Conservation (phyloP, 306 rosid species). For the Cucurbita argyrosperma region DNA sequence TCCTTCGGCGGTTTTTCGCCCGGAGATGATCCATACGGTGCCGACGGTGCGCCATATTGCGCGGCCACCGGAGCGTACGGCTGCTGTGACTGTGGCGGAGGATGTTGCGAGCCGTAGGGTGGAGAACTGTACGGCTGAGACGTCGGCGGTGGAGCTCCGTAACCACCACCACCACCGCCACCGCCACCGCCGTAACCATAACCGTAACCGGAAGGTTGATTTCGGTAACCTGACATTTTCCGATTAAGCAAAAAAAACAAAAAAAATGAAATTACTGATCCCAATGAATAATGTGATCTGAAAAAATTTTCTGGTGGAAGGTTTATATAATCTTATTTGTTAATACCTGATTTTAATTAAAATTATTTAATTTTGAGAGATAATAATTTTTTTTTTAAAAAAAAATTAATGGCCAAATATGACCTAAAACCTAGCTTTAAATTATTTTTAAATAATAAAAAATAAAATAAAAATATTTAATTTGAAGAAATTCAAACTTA, state of each 20-base stretch:
- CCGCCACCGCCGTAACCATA: slow-evolving; percentile 13
- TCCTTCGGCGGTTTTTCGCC: slow-evolving; percentile 29
- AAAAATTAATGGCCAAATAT: no score
- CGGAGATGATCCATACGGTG: slow-evolving; percentile 1
- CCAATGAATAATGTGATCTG: background rate
- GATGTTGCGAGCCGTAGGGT: slow-evolving; percentile 2
- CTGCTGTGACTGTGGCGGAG: slow-evolving; percentile 4
- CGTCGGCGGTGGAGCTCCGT: slow-evolving; percentile 13
- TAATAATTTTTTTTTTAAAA: no score
- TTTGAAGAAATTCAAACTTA: no score
- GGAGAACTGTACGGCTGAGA: slow-evolving; percentile 9
- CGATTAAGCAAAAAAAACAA: background rate
- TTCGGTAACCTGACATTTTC: slow-evolving; percentile 42
- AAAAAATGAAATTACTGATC: background rate
- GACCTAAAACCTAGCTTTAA: no score
- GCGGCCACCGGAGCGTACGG: slow-evolving; percentile 10
- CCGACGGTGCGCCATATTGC: slow-evolving; percentile 11
- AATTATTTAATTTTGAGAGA: no score
- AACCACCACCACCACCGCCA: background rate
- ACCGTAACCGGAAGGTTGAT: slow-evolving; percentile 26
- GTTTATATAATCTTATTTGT: background rate
- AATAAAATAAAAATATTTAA: no score
- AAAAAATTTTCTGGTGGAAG: background rate
- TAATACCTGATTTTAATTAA: no score
- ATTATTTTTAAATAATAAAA: no score